Evolutionary conservation across 2,329 filamentous ascomycete species (phyloP), one percentile per base, ranked within the genome.

Genomic region (Sporothrix pallida): DNA sequence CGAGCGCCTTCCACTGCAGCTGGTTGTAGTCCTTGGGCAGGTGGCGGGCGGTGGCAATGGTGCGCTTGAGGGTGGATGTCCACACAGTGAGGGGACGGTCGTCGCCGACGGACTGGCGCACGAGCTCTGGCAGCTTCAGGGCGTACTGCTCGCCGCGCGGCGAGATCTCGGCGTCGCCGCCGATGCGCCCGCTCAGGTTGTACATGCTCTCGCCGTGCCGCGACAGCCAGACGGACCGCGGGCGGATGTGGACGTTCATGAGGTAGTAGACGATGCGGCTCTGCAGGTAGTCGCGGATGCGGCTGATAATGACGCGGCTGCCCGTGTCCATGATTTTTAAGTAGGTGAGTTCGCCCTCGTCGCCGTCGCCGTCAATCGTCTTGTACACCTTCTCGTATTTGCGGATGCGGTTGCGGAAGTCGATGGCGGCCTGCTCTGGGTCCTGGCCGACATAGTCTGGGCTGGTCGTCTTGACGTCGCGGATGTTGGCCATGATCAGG

Each of bases 321-420:
- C 96, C 95, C 13, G 98, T 94, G 80, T 99, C 92, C 87, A 98
- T 97, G 80, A 99, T 92, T 84, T 99, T 98, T 80, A 98, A 92
- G 80, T 98, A 99, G 52, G 96, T 97, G 78, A 96, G 89, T 78
- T 95, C 87, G 78, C 89, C 90, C 85, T 98, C 95, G 76, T 97
- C 92, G 58, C 84, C 85, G 76, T 90, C 87, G 77, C 92, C 92
- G 78, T 97, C 93, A 79, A 99, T 93, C 1, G 94, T 95, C 84
- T 97, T 90, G 83, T 99, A 99, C 42, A 97, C 93, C 83, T 96
- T 96, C 83, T 99, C 96, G 83, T 99, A 99, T 83, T 98, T 97
- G 79, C 92, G 90, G 80, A 99, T 99, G 76, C 96, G 92, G 79
- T 97, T 92, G 76, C 94, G 91, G 84, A 99, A 99, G 82, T 99